Percentiles rank a stretch among this genome's conserved stretches.
These are phyloP conservation scores for Hyaloperonospora arabidopsidis DNA, from an alignment of 352 stramenopile species.

Conservation along the genomic window DNA sequence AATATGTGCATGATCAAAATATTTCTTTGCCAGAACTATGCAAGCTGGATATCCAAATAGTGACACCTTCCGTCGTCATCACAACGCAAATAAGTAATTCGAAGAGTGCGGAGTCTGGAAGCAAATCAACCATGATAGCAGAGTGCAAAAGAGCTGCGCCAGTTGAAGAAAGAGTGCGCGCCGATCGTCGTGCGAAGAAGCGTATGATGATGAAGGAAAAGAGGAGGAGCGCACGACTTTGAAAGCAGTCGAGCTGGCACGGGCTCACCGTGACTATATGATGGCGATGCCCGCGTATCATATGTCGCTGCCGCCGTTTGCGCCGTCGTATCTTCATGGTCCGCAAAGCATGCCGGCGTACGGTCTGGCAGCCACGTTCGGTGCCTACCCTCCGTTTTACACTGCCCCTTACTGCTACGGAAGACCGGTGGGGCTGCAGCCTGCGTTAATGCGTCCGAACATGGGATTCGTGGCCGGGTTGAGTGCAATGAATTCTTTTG, in stretches of 20 bases:
- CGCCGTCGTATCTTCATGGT: conserved; percentile 27
- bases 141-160: conserved; percentile 26
- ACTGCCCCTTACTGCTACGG: conserved; percentile 36
- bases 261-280: conserved; percentile 31
- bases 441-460: conserved; percentile 27
- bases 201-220: conserved; percentile 22
- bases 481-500: conserved; percentile 28
- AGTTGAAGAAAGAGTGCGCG: conserved; percentile 34
- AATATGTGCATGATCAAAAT: too few species aligned
- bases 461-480: conserved; percentile 32
- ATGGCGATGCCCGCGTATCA: conserved; percentile 29
- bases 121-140: not conserved
- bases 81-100: conserved; percentile 2
- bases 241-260: conserved; percentile 32
- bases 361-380: conserved; percentile 32
- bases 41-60: conserved; percentile 10
- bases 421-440: conserved; percentile 21
- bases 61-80: not conserved
- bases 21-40: too few species aligned
- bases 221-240: conserved; percentile 22
- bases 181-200: conserved; percentile 35
- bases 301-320: conserved; percentile 24
- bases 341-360: conserved; percentile 32
- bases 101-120: conserved; percentile 18
- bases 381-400: conserved; percentile 36